These are phyloP conservation scores for Akebia trifoliata DNA, from an alignment of 164 flowering plant species.

Conservation along the genomic window DNA sequence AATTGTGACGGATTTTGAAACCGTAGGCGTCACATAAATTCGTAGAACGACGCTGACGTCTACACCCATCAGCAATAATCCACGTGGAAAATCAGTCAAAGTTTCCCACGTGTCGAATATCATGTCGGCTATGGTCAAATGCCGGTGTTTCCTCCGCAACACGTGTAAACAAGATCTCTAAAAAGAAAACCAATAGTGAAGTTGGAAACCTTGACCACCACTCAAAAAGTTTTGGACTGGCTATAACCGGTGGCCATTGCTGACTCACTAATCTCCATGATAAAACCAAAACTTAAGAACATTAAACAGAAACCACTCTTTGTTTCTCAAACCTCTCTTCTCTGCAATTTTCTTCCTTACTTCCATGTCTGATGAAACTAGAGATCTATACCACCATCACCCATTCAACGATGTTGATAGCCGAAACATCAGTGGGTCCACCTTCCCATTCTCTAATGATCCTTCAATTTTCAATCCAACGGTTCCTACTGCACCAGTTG, in stretches of 20 bases:
- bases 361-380: slow-evolving; percentile 30
- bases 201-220: slow-evolving; percentile 26
- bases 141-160: slow-evolving; percentile 29
- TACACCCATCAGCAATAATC: slow-evolving; percentile 1
- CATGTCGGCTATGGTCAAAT: slow-evolving; percentile 34
- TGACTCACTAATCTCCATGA: slow-evolving; percentile 10
- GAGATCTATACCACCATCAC: slow-evolving; percentile 30
- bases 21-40: slow-evolving; percentile 3
- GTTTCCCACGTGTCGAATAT: slow-evolving; percentile 25
- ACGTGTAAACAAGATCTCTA: slow-evolving; percentile 24
- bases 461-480: background rate
- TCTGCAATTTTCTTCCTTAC: slow-evolving; percentile 8
- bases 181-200: background rate
- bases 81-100: background rate
- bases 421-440: background rate
- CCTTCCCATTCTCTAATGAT: too few relatives aligned
- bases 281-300: background rate
- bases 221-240: background rate
- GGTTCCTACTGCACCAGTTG: background rate
- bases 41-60: slow-evolving; percentile 10
- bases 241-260: slow-evolving; percentile 13
- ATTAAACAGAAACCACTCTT: too few relatives aligned
- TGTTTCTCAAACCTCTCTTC: slow-evolving; percentile 8
- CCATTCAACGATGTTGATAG: slow-evolving; percentile 17
- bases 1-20: background rate